Evolutionary conservation across 2,329 filamentous ascomycete genomes (phyloP).

Genomic region (Curvularia sp.): DNA sequence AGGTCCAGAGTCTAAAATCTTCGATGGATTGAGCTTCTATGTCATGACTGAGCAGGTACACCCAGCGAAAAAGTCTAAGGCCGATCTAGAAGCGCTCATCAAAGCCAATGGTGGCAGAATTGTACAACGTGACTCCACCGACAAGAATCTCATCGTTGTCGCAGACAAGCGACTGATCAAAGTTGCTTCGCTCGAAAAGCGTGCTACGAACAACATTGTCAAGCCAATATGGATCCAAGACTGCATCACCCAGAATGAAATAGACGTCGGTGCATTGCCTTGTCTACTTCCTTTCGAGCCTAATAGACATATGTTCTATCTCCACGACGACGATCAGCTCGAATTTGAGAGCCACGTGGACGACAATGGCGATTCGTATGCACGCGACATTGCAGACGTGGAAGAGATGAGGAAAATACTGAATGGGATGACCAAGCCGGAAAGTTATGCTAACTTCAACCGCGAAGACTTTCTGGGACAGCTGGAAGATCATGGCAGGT

Average conservation of each 20-base stretch:
- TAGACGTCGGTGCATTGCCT: constrained; percentile 60
- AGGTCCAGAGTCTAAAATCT: constrained; percentile 69
- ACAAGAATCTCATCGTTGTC: constrained; percentile 71
- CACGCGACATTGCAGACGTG: constrained; percentile 67
- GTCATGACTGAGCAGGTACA: constrained; percentile 77
- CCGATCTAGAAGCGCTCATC: constrained; percentile 79
- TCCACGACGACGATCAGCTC: constrained; percentile 63
- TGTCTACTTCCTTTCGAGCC: constrained; percentile 71
- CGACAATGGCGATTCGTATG: constrained; percentile 81
- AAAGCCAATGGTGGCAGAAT: constrained; percentile 84
- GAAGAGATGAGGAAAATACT: constrained; percentile 65
- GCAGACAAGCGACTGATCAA: constrained; percentile 83
- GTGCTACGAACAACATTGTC: constrained; percentile 73
- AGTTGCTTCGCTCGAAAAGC: constrained; percentile 81
- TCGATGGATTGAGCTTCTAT: constrained; percentile 80
- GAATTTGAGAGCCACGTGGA: constrained; percentile 72
- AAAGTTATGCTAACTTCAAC: constrained; percentile 28
- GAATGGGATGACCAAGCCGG: constrained; percentile 48
- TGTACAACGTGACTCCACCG: constrained; percentile 73
- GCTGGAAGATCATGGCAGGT: constrained; percentile 38
- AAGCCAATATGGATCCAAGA: constrained; percentile 84
- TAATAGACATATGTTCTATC: constrained; percentile 74
- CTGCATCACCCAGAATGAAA: constrained; percentile 70
- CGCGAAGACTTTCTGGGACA: constrained; percentile 35
- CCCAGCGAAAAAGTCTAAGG: constrained; percentile 77